Evolutionary conservation across 345 rosid species (phyloP), one percentile per base, ranked within the genome.

Genomic region (Sonneratia caseolaris): DNA sequence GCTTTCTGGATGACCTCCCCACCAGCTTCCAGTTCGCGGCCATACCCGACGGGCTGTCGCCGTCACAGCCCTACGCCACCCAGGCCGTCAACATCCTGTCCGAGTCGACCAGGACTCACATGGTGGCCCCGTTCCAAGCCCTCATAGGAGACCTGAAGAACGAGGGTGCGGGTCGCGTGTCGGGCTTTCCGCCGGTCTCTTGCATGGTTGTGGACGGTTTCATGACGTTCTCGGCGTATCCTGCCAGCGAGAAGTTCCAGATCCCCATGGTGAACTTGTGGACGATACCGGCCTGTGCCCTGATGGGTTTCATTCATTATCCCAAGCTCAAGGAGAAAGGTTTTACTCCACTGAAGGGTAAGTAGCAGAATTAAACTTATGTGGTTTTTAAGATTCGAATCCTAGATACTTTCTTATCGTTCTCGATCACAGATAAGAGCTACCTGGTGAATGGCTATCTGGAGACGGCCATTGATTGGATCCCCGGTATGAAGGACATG

Each of bases 1-100:
- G 53, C 64, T 66, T 74, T n/a, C 47, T 64, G 0, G 53, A 65
- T 11, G 78, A 56, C 65, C 7, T 18, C 21, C 72, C 74, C 11
- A 68, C 68, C n/a, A n/a, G 65, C 27, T 80, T 74, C 36, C 66
- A 53, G 13, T 76, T 71, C 59, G 43, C 37, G n/a, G 9, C 79
- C 15, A 79, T 76, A 48, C 68, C 73, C 3, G 80, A 76, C 27
- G 79, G 80, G 18, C 71, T 79, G 7, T 76, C 76, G 2, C n/a
- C 53, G 36, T 15, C 71, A 1, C 68, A 66, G 4, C 66, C 47
- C 3, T 38, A 72, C 27, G 56, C 57, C 35, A 74, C 76, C 7
- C 75, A 74, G 57, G 69, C 74, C 27, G 45, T 37, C 2, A 40
- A 69, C 24, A 38, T 55, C 16, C 4, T 71, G n/a, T 62, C 75